Evolutionary conservation across 2,329 filamentous ascomycete species (phyloP), one percentile per base, ranked within the genome.

Genomic region (Pseudocercospora pini-densiflorae): DNA sequence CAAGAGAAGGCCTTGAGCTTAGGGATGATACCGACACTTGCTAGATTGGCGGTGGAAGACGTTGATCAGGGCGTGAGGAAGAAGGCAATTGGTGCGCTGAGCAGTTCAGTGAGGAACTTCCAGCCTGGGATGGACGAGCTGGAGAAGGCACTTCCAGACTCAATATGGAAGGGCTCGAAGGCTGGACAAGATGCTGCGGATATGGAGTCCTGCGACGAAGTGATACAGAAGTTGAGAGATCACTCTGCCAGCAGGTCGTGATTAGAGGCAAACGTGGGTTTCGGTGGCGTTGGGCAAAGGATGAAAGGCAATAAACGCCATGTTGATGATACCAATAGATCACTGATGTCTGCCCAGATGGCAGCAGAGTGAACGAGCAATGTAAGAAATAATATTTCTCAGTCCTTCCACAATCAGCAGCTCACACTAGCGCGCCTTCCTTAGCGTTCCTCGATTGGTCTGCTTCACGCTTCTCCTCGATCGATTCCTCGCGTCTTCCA

Each of bases 1-100:
- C 95, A 99, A 81, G 92, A 95, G 81, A 88, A 87, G 75, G 78
- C 89, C 21, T 77, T 89, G 16, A 81, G 83, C 7, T 73, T 86
- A 31, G 91, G 91, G 33, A 92, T 90, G 2, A 83, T 97, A 31
- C 87, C 90, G 43, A 85, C 81, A 33, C 85, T 99, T 23, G 88
- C 93, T 8, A 83, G 84, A 59, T 77, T 97, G 69, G 85, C 88
- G 5, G 82, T 85, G 36, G 84, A 87, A 51, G 88, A 88, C 65
- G 82, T 89, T 70, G 82, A 86, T 61, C 81, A 84, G 64, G 83
- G 85, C 9, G 91, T 93, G 59, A 86, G 94, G 71, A 90, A 92
- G 79, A 99, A 97, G 85, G 93, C 94, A 14, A 84, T 97, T 31
- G 94, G 93, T 75, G 95, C 94, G 12, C 85, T 99, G 57, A 97